Evolutionary conservation across 805 yeast species (phyloP).

Genomic region (Myxozyma udenii): DNA sequence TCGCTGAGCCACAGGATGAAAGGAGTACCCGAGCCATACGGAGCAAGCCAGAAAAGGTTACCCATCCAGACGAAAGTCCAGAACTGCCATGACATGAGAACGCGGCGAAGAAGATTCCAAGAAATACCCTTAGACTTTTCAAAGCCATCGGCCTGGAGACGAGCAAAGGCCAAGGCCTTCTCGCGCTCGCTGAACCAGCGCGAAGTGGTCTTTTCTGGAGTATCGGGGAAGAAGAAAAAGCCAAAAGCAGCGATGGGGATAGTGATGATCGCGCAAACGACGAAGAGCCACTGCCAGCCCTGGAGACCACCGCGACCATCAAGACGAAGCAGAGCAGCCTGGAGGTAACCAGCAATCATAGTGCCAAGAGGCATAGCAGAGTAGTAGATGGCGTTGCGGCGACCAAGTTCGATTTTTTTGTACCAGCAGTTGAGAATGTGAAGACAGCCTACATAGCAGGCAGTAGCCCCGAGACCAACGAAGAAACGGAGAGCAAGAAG

Average conservation of each 20-base stretch:
- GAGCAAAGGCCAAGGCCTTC: constrained; percentile 49
- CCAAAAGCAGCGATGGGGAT: constrained; percentile 58
- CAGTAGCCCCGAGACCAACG: constrained; percentile 68
- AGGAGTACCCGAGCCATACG: constrained; percentile 51
- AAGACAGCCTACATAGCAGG: constrained; percentile 52
- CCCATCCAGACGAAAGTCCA: constrained; percentile 42
- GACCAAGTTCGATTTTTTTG: constrained; percentile 53
- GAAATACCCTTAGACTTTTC: constrained; percentile 32
- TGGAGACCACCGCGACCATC: constrained; percentile 52
- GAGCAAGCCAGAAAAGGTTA: constrained; percentile 29
- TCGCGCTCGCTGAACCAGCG: constrained; percentile 56
- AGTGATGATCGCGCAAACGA: constrained; percentile 63
- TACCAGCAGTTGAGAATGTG: constrained; percentile 44
- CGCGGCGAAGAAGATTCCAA: constrained; percentile 45
- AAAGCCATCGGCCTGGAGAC: constrained; percentile 42
- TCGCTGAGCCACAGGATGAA: constrained; percentile 62
- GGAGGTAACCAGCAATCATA: constrained; percentile 60
- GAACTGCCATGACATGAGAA: constrained; percentile 51
- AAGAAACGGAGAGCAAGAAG: constrained; percentile 63
- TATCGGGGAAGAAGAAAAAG: constrained; percentile 58
- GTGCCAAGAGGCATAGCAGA: constrained; percentile 62
- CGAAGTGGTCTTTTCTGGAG: constrained; percentile 57
- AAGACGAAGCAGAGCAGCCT: constrained; percentile 52
- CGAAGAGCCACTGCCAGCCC: constrained; percentile 74
- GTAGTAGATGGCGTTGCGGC: constrained; percentile 60